Evolutionary conservation across 805 yeast genomes (phyloP), one percentile per base, ranked within the genome.

Genomic region (Hanseniaspora mollemarum): DNA sequence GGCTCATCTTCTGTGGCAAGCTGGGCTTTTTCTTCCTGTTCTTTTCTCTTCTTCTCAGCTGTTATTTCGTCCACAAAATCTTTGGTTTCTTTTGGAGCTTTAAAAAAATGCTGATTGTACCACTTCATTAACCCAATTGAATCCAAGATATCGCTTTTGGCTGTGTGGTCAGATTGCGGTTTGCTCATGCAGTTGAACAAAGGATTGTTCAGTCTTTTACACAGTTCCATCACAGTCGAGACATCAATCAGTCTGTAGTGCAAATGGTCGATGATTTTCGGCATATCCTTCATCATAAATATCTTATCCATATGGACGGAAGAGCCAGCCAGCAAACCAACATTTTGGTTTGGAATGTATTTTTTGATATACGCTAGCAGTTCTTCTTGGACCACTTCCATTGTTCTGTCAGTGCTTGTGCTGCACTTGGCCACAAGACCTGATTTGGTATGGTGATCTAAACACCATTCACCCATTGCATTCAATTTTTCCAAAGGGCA

Each of bases 181-280:
- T 21, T 26, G 4, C 18, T 35, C 67, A 70, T 51, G 58, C 60
- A 53, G 21, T 63, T 63, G 66, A 81, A 71, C 45, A 87, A 65
- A 3, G 64, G 67, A 0, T 84, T 83, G 62, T 86, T 86, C 61
- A 83, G 88, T 59, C 97, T 78, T 42, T 67, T 70, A 0, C 88
- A 82, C 15, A 87, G 67, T 65, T 92, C 98, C 74, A 79, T 76
- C 42, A 92, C 68, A 1, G 87, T 71, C n/a, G 94, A 81, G 15
- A 92, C 98, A 60, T 92, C 99, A 37, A 92, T 75, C 36, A 88
- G 72, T 50, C 99, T 74, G 62, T 92, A 92, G 61, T 75, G 79
- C 40, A 79, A 59, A 55, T 68, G 75, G 19, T 74, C 73, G n/a
- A 75, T 63, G 7, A 86, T 80, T 43, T 72, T 64, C 0, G 97